Evolutionary conservation across 306 rosid species (phyloP).

Genomic region (Acacia melanoxylon): DNA sequence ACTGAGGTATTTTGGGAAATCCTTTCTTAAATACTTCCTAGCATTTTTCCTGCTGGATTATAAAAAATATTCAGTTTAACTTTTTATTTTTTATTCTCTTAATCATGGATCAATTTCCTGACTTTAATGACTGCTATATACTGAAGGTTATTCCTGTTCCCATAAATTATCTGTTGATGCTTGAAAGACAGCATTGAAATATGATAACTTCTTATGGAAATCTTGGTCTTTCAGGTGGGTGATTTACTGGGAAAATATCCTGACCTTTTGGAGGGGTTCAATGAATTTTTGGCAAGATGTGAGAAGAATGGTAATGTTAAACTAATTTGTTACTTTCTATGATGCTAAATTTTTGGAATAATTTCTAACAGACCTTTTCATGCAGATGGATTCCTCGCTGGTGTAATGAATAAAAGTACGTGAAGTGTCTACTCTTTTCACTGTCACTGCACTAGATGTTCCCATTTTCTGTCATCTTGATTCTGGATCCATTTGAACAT

Average conservation of each 20-base stretch:
- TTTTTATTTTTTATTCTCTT: neutral
- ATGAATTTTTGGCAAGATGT: constrained; percentile 83
- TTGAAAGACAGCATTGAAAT: neutral
- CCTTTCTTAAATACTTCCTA: constrained; percentile 12
- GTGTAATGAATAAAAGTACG: constrained; percentile 97
- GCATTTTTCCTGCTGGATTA: neutral
- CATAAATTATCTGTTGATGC: neutral
- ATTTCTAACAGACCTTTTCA: constrained; percentile 53
- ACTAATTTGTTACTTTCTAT: constrained; percentile 31
- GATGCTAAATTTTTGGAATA: constrained; percentile 17
- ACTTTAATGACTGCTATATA: neutral
- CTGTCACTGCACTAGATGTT: constrained; percentile 18
- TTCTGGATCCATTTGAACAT: constrained; percentile 10
- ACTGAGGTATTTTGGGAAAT: constrained; percentile 3
- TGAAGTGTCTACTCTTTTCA: constrained; percentile 36
- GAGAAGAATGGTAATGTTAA: constrained; percentile 84
- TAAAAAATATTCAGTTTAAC: neutral
- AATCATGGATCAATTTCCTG: constrained; percentile 18
- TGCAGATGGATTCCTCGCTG: constrained; percentile 98
- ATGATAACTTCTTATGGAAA: constrained; percentile 28
- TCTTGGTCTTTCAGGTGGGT: constrained; percentile 62
- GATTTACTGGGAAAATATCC: constrained; percentile 86
- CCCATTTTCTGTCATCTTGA: constrained; percentile 21
- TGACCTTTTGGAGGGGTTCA: constrained; percentile 85
- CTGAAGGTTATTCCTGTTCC: constrained; percentile 22